A percentile compares a stretch with the other conserved stretches of the same genome.
Conservation (phyloP, 257 asterid species). For the Avicennia marina region DNA sequence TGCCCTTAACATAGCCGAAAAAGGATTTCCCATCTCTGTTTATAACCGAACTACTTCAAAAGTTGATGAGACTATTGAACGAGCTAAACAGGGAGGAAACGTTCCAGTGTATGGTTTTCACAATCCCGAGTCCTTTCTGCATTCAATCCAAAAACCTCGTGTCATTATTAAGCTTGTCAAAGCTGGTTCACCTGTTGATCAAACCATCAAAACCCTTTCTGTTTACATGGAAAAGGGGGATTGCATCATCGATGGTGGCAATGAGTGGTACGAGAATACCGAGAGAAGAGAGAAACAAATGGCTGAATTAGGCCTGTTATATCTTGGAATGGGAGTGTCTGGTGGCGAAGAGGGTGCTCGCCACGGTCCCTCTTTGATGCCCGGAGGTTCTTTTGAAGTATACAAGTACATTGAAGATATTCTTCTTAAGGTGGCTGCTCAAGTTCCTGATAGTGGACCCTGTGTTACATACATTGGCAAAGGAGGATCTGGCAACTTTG, state of each 20-base stretch:
- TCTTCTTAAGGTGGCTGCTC: conserved; percentile 66
- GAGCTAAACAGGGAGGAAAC: conserved; percentile 61
- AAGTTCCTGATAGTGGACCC: conserved; percentile 70
- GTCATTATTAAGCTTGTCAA: conserved; percentile 64
- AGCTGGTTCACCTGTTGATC: conserved; percentile 73
- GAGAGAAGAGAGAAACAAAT: conserved; percentile 65
- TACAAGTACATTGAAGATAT: conserved; percentile 61
- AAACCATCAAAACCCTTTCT: conserved; percentile 56
- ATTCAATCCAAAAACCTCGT: conserved; percentile 68
- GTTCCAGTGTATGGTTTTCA: conserved; percentile 64
- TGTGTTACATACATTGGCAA: conserved; percentile 66
- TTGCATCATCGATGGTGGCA: conserved; percentile 72
- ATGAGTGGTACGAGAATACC: conserved; percentile 77
- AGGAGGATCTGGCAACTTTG: conserved; percentile 76
- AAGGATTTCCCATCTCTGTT: conserved; percentile 64
- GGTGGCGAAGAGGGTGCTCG: conserved; percentile 87
- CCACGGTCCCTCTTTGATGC: conserved; percentile 70
- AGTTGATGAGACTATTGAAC: conserved; percentile 63
- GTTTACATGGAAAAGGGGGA: conserved; percentile 68
- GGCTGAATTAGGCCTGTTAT: conserved; percentile 44
- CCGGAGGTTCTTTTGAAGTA: conserved; percentile 68
- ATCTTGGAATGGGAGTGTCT: conserved; percentile 81
- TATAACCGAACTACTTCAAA: conserved; percentile 70
- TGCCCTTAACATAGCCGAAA: conserved; percentile 42
- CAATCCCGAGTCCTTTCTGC: conserved; percentile 58